Percentiles rank a stretch among this genome's conserved stretches.
Conservation (phyloP, 1,284 basidiomycete species). For the Ustilago bromivora region DNA sequence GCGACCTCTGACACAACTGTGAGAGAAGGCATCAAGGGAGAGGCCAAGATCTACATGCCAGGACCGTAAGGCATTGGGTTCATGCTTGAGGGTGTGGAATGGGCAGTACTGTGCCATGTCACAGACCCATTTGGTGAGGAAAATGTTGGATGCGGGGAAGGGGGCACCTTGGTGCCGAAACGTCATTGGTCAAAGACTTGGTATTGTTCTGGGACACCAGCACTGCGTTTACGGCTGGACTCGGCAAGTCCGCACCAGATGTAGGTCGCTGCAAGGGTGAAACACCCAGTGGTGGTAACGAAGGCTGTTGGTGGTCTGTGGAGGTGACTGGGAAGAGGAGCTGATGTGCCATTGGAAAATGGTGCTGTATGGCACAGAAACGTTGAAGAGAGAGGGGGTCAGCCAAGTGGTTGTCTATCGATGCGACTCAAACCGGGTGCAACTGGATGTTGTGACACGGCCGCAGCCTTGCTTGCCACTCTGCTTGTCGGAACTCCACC, state of each 20-base stretch:
- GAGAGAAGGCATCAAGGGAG: background rate
- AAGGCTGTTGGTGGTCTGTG: background rate
- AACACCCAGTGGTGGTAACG: background rate
- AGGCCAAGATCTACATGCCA: background rate
- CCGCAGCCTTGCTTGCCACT: no score
- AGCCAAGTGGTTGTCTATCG: background rate
- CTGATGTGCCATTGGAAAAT: background rate
- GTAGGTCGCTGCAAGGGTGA: no score
- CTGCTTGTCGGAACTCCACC: no score
- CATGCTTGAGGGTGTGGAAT: background rate
- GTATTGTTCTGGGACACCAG: no score
- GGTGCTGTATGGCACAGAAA: background rate
- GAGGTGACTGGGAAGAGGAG: background rate
- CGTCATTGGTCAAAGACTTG: no score
- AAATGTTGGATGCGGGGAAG: background rate
- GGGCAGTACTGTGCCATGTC: background rate
- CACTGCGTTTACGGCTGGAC: no score
- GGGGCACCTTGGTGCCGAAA: no score
- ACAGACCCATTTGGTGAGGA: background rate
- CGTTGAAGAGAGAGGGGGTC: background rate
- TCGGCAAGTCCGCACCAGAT: no score
- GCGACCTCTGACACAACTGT: no score
- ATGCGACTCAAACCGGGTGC: background rate
- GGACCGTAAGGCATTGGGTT: background rate
- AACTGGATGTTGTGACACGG: conserved; percentile 1